Base-by-base conservation (phyloP, 2,329 filamentous ascomycete genomes). In the Penicillium fuscoglaucum region DNA sequence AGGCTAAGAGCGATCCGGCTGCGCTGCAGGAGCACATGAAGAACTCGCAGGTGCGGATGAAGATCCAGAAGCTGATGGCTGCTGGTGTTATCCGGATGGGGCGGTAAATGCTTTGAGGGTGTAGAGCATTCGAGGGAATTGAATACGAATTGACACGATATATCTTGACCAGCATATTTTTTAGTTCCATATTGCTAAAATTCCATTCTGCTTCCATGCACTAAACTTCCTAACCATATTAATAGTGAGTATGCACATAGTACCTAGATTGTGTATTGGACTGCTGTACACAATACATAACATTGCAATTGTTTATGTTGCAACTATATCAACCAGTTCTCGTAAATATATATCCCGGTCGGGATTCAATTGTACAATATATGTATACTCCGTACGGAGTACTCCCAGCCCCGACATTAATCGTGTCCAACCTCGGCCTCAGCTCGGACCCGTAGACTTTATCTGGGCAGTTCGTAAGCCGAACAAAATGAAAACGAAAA, bases 11-110 rank as follows among this genome's bases (percentile, higher is more conserved):
- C 55, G 90, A 99, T 71, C 95, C 95, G 19, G 89, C 89, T 49
- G 95, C 95, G 46, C 85, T 99, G 62, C 89, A 96, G 74, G 93
- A 99, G 76, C 96, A 99, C 78, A 96, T 99, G 90, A 90, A 88
- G 82, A 99, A 98, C 81, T 85, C 91, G 0, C 84, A 83, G 58
- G 90, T 99, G 67, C 84, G 87, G 60, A 85, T 85, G 69, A 96
- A 97, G 84, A 90, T 99, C 64, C 91, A 97, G 82, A 97, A 97
- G 80, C 81, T 98, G 69, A 88, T 96, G 66, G 91, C 91, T 55
- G 93, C 93, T 44, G 93, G 95, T 71, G 92, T 97, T 15, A 97
- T 97, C 69, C 87, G 90, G 44, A 82, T 93, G 66, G 90, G 90
- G 47, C 76, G 82, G 73, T 83, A 72, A 70, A 66, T 52, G 8